Evolutionary conservation across 1,139 yeast genomes (phyloP).

Genomic region (Candida sanyaensis): DNA sequence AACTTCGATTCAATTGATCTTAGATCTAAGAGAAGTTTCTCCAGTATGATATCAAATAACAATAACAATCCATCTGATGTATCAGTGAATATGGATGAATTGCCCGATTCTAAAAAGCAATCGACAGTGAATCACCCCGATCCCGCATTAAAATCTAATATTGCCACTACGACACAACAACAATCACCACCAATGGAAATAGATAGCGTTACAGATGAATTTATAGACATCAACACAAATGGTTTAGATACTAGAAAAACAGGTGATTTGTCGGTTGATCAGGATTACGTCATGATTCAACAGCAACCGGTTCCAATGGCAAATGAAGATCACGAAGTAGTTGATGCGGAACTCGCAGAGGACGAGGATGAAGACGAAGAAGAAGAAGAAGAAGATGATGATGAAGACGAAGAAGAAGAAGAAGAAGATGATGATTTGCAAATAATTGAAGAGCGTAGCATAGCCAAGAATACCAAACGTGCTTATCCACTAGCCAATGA

Average conservation of each 20-base stretch:
- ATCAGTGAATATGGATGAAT: conserved; percentile 9
- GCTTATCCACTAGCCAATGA: conserved; percentile 32
- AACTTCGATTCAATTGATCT: conserved; percentile 13
- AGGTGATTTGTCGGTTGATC: conserved; percentile 13
- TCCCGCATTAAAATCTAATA: conserved; percentile 15
- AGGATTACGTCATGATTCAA: conserved; percentile 6
- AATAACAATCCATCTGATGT: conserved; percentile 13
- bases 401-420: conserved; percentile 7
- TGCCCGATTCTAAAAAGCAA: conserved; percentile 10
- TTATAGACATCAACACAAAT: neutral
- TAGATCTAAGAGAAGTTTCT: conserved; percentile 16
- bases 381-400: conserved; percentile 7
- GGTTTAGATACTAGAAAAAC: conserved; percentile 3
- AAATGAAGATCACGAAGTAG: conserved; percentile 6
- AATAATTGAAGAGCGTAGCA: conserved; percentile 3
- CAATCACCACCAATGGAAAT: conserved; percentile 8
- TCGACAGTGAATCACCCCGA: conserved; percentile 11
- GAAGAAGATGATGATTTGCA: conserved; percentile 8
- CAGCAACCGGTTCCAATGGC: conserved; percentile 1
- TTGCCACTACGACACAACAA: conserved; percentile 11
- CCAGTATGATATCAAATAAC: conserved; percentile 16
- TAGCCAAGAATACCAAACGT: conserved; percentile 1
- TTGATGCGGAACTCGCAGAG: conserved; percentile 8
- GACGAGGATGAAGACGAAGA: conserved; percentile 9
- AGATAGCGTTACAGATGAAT: conserved; percentile 5